A percentile compares a stretch with the other conserved stretches of the same genome.
phyloP scores from a whole-genome alignment of 495 filamentous ascomycete species.

The Alectoria sarmentosa region DNA sequence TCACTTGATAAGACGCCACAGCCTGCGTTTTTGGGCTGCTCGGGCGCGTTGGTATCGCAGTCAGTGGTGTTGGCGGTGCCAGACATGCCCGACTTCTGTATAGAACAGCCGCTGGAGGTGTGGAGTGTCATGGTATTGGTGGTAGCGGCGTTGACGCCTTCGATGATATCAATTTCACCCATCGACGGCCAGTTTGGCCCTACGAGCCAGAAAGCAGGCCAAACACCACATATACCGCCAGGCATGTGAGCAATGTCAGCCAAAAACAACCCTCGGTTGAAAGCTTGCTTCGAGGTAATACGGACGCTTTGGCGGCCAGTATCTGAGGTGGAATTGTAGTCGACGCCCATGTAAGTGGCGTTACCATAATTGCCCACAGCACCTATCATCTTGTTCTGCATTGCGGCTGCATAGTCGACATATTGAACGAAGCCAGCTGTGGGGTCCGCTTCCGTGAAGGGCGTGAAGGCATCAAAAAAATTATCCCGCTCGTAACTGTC shows the following conservation, averaged over 20 bases:
- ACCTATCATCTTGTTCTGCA: conserved; percentile 46
- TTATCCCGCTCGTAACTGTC: conserved; percentile 37
- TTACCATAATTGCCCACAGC: conserved; percentile 31
- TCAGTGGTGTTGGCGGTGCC: conserved; percentile 19
- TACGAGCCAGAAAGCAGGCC: conserved; percentile 54
- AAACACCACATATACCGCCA: conserved; percentile 44
- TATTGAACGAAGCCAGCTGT: conserved; percentile 66
- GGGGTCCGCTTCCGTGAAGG: conserved; percentile 50
- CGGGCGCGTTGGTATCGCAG: conserved; percentile 18
- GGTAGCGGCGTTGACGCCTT: conserved; percentile 53
- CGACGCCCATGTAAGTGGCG: conserved; percentile 41
- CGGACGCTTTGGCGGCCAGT: conserved; percentile 52
- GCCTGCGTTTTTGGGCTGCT: conserved; percentile 33
- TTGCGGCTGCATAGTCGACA: conserved; percentile 45
- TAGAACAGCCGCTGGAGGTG: conserved; percentile 51
- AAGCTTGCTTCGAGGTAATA: conserved; percentile 46
- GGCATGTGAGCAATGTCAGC: conserved; percentile 55
- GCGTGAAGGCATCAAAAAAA: conserved; percentile 54
- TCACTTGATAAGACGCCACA: conserved; percentile 28
- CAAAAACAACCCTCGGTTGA: conserved; percentile 49
- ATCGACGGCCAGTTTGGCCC: conserved; percentile 57
- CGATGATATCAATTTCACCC: conserved; percentile 71
- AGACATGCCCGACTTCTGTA: conserved; percentile 24
- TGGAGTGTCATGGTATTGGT: conserved; percentile 60
- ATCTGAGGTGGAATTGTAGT: conserved; percentile 30